Evolutionary conservation across 495 filamentous ascomycete genomes (phyloP), one percentile per base, ranked within the genome.

Genomic region (Talaromyces wortmannii): DNA sequence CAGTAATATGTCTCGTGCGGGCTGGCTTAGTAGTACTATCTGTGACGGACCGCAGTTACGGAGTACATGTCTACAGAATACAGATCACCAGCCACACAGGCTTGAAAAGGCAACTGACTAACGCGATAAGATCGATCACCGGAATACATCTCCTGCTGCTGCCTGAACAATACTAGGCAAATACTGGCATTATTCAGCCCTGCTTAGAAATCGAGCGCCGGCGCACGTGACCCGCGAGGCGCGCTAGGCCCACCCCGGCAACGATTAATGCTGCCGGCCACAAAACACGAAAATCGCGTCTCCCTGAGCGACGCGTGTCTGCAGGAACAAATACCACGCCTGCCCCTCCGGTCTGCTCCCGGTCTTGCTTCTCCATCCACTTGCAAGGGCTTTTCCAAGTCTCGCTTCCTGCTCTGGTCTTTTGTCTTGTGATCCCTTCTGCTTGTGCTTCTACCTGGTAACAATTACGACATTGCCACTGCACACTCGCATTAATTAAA

Each of bases 281-380:
- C 23, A 23, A 40, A 40, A 40, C 36, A 40, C 36, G 36, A 40
- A 40, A 40, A 40, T 40, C 36, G 36, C 36, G 36, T 40, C 36
- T 40, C 13, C 36, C 36, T 13, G 8, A 10, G 36, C 13, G 36
- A 40, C 36, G 36, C 36, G 36, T 40, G 8, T 10, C 36, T 40
- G 36, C 8, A 13, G 13, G 45, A 48, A 48, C 45, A 48, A 23
- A 48, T 23, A 23, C 45, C 45, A 48, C 45, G 45, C 45, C 45
- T 48, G 45, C 29, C 57, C 57, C 58, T 57, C 36, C 57, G 57
- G 16, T 47, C 61, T 48, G 40, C 43, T 40, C 50, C 55, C 46
- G 33, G 31, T 57, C 59, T 46, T 55, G 55, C 55, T 40, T 40
- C 36, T 2, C 13, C 36, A 40, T 40, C 36, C 36, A 10, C 36